Evolutionary conservation across 192 early-diverging fungal genomes (phyloP).

Genomic region (Nowakowskiella sp.): DNA sequence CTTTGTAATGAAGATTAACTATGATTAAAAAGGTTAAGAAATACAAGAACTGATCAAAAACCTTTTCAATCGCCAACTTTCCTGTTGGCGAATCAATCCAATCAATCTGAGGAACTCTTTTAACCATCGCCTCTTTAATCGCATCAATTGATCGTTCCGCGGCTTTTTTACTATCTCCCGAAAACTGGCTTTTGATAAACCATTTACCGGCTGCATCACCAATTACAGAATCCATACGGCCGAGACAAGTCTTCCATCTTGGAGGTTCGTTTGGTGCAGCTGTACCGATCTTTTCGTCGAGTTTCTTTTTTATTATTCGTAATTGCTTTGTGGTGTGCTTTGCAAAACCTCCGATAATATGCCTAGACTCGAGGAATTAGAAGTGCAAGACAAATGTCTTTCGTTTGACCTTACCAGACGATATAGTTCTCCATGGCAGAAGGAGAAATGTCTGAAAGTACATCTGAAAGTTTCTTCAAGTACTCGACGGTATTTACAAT

Average conservation of each 20-base stretch:
- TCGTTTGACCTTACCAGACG: slow-evolving; percentile 6
- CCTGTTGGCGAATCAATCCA: slow-evolving; percentile 26
- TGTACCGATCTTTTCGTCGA: slow-evolving; percentile 3
- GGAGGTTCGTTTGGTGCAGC: slow-evolving; percentile 16
- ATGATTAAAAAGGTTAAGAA: background rate
- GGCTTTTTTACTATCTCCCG: background rate
- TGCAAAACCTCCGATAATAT: background rate
- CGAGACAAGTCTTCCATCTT: slow-evolving; percentile 20
- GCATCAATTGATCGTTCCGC: background rate
- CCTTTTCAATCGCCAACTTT: slow-evolving; percentile 20
- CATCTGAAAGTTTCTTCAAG: slow-evolving; percentile 2
- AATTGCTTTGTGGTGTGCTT: background rate
- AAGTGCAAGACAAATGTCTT: background rate
- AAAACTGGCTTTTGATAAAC: slow-evolving; percentile 6
- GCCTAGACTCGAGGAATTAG: background rate
- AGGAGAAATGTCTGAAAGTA: slow-evolving; percentile 4
- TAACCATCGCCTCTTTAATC: slow-evolving; percentile 4
- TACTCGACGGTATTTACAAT: slow-evolving; percentile 14
- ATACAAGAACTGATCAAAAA: background rate
- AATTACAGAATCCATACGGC: background rate
- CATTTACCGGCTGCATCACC: slow-evolving; percentile 12
- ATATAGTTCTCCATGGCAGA: slow-evolving; percentile 14
- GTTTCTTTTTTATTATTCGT: background rate
- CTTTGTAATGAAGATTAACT: background rate
- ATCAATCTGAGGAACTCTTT: slow-evolving; percentile 15